Conservation (phyloP, 2,329 filamentous ascomycete species). For the Colletotrichum tabaci region DNA sequence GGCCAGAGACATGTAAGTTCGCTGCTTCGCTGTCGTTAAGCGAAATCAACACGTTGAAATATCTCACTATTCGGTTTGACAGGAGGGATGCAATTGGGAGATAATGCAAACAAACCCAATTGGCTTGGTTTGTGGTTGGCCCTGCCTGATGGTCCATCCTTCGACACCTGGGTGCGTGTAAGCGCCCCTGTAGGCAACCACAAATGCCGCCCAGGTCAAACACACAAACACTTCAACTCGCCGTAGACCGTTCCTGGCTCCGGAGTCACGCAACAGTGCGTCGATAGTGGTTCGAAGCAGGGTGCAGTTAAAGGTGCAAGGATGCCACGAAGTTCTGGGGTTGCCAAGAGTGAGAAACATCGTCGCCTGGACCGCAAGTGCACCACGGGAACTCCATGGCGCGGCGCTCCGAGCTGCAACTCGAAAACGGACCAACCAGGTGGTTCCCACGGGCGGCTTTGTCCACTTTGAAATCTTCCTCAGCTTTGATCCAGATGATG, state of each 20-base stretch:
- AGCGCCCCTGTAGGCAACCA: too few species aligned
- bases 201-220: too few species aligned
- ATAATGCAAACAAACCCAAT: too few species aligned
- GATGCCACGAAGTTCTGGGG: not conserved
- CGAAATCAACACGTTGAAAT: not conserved
- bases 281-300: too few species aligned
- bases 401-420: not conserved
- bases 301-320: not conserved
- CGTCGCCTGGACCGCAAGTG: not conserved
- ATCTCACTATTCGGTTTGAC: fast-evolving
- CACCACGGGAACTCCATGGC: not conserved
- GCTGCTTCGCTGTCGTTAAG: not conserved
- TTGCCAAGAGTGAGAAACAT: not conserved
- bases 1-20: not conserved
- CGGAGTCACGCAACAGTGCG: too few species aligned
- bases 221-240: too few species aligned
- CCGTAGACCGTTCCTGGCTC: too few species aligned
- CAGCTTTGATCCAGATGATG: slow-evolving; percentile 2
- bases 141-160: too few species aligned
- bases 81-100: not conserved
- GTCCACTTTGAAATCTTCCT: not conserved
- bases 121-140: too few species aligned
- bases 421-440: not conserved
- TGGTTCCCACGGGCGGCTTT: not conserved
- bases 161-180: too few species aligned